Evolutionary conservation across 192 early-diverging fungal genomes (phyloP).

Genomic region (Entrophospora sp.): DNA sequence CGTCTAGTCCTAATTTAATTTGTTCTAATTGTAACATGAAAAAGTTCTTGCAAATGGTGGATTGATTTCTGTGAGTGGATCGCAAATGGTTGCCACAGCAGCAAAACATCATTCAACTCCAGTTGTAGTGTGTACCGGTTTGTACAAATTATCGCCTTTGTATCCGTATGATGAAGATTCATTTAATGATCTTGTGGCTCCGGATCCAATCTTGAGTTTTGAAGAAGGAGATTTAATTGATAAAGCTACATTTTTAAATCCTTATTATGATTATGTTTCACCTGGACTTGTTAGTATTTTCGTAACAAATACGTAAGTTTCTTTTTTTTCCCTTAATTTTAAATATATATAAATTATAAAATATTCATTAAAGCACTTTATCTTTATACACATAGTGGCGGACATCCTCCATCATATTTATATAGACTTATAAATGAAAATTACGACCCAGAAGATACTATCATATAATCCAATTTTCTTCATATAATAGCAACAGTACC

Average conservation of each 20-base stretch:
- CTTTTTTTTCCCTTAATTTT: conserved; percentile 12
- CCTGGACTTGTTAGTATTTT: conserved; percentile 86
- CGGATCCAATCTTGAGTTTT: conserved; percentile 75
- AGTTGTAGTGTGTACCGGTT: conserved; percentile 83
- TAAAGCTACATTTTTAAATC: conserved; percentile 73
- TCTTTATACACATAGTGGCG: conserved; percentile 37
- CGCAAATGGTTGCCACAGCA: conserved; percentile 75
- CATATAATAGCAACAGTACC: too few species aligned
- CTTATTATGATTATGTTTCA: conserved; percentile 85
- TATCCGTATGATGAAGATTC: conserved; percentile 85
- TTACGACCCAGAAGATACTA: conserved; percentile 20
- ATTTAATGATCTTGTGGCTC: conserved; percentile 69
- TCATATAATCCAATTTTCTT: too few species aligned
- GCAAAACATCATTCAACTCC: conserved; percentile 90
- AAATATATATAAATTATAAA: conserved; percentile 17
- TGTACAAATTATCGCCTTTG: conserved; percentile 81
- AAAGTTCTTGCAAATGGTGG: conserved; percentile 89
- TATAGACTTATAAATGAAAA: conserved; percentile 64
- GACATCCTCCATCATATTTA: conserved; percentile 70
- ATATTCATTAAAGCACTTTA: too few species aligned
- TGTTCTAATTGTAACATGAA: neutral
- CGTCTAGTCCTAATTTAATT: neutral
- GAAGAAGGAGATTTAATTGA: conserved; percentile 73
- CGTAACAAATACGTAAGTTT: conserved; percentile 76
- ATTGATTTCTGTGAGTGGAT: conserved; percentile 72